These are phyloP conservation scores for Calocybe indica DNA, from an alignment of 768 basidiomycete species.

Conservation along the genomic window DNA sequence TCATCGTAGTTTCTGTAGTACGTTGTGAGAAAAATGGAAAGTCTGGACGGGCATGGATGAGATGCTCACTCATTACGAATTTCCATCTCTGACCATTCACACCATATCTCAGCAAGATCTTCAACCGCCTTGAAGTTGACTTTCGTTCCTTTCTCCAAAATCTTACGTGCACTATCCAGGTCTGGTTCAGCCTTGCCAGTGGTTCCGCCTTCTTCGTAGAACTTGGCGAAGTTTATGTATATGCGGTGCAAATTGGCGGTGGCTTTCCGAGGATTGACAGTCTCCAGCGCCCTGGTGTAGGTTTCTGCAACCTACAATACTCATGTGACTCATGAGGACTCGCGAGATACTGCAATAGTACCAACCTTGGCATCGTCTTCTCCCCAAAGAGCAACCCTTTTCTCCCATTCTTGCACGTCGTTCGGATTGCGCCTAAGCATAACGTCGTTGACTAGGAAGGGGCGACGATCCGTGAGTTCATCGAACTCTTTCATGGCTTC, in stretches of 20 bases:
- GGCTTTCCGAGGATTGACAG: constrained; percentile 82
- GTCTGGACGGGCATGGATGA: not conserved
- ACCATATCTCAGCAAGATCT: constrained; percentile 97
- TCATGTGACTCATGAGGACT: constrained; percentile 1
- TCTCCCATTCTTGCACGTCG: constrained; percentile 99
- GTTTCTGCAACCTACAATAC: constrained; percentile 77
- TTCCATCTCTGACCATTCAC: constrained; percentile 99
- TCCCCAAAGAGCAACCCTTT: constrained; percentile 88
- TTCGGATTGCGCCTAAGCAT: constrained; percentile 89
- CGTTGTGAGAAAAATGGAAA: constrained; percentile 2
- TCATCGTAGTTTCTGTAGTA: constrained; percentile 88
- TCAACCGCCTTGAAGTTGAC: constrained; percentile 94
- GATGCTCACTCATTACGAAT: constrained; percentile 82
- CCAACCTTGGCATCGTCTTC: constrained; percentile 88
- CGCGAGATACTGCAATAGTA: not conserved
- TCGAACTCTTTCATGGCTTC: constrained; percentile 89
- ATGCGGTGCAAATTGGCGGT: constrained; percentile 87
- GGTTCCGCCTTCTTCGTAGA: constrained; percentile 93
- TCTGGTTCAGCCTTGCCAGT: constrained; percentile 76
- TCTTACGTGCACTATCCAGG: constrained; percentile 81
- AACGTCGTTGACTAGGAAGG: constrained; percentile 96
- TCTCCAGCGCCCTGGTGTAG: constrained; percentile 84
- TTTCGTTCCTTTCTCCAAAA: constrained; percentile 88
- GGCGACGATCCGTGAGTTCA: constrained; percentile 88
- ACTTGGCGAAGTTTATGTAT: constrained; percentile 94